A percentile compares a stretch with the other conserved stretches of the same genome.
These are phyloP conservation scores for Zygosaccharomyces rouxii DNA, from an alignment of 805 yeast species.

Conservation along the genomic window DNA sequence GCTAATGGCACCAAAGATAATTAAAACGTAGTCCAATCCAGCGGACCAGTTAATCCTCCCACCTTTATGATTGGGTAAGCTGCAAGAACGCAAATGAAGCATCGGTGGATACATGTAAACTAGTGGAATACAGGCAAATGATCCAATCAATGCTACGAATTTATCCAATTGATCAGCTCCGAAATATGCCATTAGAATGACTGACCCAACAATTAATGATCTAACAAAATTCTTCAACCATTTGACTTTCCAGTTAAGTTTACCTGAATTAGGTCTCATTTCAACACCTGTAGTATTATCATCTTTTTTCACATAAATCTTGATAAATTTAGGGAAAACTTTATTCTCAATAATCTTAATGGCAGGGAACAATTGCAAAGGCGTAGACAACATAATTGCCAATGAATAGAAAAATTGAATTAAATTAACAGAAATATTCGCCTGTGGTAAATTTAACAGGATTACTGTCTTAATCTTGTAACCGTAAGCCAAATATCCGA, in stretches of 20 bases:
- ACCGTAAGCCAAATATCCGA: conserved; percentile 73
- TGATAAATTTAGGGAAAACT: conserved; percentile 43
- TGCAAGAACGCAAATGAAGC: conserved; percentile 57
- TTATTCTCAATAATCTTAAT: conserved; percentile 66
- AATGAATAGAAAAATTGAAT: conserved; percentile 69
- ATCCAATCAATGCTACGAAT: conserved; percentile 77
- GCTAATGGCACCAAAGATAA: conserved; percentile 53
- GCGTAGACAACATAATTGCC: conserved; percentile 74
- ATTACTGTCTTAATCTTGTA: conserved; percentile 60
- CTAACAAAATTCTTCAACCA: conserved; percentile 66
- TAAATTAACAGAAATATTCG: conserved; percentile 52
- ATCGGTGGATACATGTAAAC: conserved; percentile 84
- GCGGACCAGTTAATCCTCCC: conserved; percentile 33
- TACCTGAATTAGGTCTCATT: conserved; percentile 46
- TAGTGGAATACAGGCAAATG: conserved; percentile 80
- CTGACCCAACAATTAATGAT: conserved; percentile 47
- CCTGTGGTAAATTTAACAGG: conserved; percentile 66
- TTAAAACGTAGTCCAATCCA: conserved; percentile 45
- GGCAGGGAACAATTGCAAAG: conserved; percentile 78
- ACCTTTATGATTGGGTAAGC: conserved; percentile 24
- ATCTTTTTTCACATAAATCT: conserved; percentile 17
- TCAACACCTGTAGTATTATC: conserved; percentile 16
- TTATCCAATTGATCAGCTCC: conserved; percentile 68
- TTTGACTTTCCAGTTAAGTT: conserved; percentile 46
- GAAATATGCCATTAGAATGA: conserved; percentile 55